phyloP scores from a whole-genome alignment of 768 basidiomycete species.

The Suillus decipiens region DNA sequence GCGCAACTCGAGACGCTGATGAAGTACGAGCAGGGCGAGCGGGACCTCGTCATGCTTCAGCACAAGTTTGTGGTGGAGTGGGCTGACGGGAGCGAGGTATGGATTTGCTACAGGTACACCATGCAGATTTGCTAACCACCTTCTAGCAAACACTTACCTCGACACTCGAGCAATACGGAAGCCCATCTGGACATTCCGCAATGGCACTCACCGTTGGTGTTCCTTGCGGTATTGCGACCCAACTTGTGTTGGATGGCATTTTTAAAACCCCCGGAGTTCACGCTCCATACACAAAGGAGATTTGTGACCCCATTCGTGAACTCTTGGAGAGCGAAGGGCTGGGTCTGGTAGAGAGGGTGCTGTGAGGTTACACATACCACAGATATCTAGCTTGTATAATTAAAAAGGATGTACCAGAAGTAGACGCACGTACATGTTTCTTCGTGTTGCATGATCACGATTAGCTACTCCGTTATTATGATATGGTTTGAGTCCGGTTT shows the following conservation, averaged over 20 bases:
- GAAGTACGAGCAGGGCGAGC: conserved; percentile 88
- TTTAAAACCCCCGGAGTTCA: conserved; percentile 77
- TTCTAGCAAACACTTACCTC: conserved; percentile 82
- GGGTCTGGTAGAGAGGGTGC: conserved; percentile 66
- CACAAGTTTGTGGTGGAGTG: conserved; percentile 96
- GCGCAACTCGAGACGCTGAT: conserved; percentile 87
- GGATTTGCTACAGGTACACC: conserved; percentile 17
- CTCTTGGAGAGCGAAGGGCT: conserved; percentile 74
- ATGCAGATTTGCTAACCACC: conserved; percentile 8
- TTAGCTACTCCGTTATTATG: background rate
- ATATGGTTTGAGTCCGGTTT: background rate
- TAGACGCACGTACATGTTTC: background rate
- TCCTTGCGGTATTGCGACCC: conserved; percentile 92
- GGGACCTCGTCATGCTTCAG: conserved; percentile 96
- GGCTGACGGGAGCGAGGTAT: conserved; percentile 74
- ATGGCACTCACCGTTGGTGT: conserved; percentile 93
- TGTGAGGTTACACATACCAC: conserved; percentile 39
- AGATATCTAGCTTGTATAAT: background rate
- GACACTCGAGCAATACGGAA: conserved; percentile 88
- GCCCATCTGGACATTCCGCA: conserved; percentile 75
- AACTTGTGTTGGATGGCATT: conserved; percentile 87
- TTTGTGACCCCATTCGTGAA: conserved; percentile 73
- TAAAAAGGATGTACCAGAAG: background rate
- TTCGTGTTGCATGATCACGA: background rate
- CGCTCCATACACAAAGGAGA: conserved; percentile 84